phyloP scores from a whole-genome alignment of 805 yeast species.

The Ogataea dorogensis region DNA sequence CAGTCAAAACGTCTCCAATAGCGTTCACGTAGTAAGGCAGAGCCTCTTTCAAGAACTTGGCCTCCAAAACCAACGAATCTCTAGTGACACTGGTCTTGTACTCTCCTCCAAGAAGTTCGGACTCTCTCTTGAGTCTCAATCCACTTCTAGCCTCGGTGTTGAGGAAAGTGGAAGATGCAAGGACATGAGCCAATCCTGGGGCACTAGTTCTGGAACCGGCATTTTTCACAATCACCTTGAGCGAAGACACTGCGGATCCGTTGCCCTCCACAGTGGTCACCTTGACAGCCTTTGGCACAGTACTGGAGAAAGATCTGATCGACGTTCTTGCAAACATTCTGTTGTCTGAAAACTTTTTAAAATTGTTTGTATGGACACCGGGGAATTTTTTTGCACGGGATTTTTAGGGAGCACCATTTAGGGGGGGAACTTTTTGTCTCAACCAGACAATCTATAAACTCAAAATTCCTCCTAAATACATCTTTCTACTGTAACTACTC shows the following conservation, averaged over 20 bases:
- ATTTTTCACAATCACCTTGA: slow-evolving; percentile 73
- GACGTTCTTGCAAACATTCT: slow-evolving; percentile 33
- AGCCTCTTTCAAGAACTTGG: slow-evolving; percentile 81
- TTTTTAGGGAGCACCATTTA: background rate
- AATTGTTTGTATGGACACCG: slow-evolving; percentile 9
- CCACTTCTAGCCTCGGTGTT: slow-evolving; percentile 83
- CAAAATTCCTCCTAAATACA: too few species aligned
- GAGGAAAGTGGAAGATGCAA: slow-evolving; percentile 80
- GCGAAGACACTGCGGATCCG: slow-evolving; percentile 65
- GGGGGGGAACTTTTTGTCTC: background rate
- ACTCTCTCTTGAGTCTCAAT: slow-evolving; percentile 88
- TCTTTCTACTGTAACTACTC: too few species aligned
- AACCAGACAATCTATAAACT: too few species aligned
- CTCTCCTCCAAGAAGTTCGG: slow-evolving; percentile 88
- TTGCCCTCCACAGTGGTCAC: slow-evolving; percentile 40
- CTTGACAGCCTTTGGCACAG: slow-evolving; percentile 46
- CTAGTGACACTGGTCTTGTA: slow-evolving; percentile 71
- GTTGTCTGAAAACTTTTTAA: slow-evolving; percentile 11
- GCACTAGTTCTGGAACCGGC: slow-evolving; percentile 77
- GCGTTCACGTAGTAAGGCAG: slow-evolving; percentile 91
- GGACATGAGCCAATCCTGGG: slow-evolving; percentile 83
- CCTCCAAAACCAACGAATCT: slow-evolving; percentile 76
- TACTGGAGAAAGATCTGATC: slow-evolving; percentile 37
- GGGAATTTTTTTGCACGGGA: slow-evolving; percentile 4
- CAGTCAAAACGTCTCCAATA: slow-evolving; percentile 68